Percentiles rank a stretch among this genome's conserved stretches.
These are phyloP conservation scores for Aspergillus ustus DNA, from an alignment of 2,329 filamentous ascomycete genomes.

Conservation along the genomic window DNA sequence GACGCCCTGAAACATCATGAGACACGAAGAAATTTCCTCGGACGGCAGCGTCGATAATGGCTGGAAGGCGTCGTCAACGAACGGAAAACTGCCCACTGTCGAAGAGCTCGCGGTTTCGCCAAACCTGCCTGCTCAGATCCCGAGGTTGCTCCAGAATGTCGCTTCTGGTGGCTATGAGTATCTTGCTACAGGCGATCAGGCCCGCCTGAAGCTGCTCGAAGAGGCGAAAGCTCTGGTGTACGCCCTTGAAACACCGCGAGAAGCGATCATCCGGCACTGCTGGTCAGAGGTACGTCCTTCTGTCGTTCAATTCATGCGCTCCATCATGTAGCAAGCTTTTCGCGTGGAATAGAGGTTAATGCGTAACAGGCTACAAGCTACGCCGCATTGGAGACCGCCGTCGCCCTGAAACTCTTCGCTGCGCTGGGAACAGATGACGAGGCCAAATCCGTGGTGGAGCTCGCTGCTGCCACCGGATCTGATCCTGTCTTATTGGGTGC, in stretches of 20 bases:
- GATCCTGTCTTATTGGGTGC: slow-evolving; percentile 27
- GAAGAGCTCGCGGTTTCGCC: slow-evolving; percentile 2
- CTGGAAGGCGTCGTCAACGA: neutral
- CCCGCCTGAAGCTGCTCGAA: slow-evolving; percentile 21
- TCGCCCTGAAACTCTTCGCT: slow-evolving; percentile 28
- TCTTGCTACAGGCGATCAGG: slow-evolving; percentile 3
- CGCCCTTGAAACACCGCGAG: slow-evolving; percentile 51
- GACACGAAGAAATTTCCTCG: neutral
- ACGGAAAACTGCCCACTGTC: neutral
- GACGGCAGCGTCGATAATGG: neutral
- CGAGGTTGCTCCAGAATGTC: slow-evolving; percentile 17
- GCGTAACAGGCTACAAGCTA: slow-evolving; percentile 21
- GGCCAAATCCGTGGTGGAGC: slow-evolving; percentile 26
- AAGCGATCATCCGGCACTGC: slow-evolving; percentile 53
- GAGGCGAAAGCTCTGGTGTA: slow-evolving; percentile 24
- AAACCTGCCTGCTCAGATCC: neutral
- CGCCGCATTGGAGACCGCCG: slow-evolving; percentile 29
- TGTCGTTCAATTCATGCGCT: too few species aligned
- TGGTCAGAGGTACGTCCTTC: slow-evolving; percentile 46
- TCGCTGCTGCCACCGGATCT: slow-evolving; percentile 26
- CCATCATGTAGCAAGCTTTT: too few species aligned
- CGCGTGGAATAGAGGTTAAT: too few species aligned
- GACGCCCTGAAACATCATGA: neutral
- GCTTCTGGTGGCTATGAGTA: slow-evolving; percentile 11
- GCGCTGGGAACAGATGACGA: slow-evolving; percentile 26